Percentiles rank a stretch among this genome's conserved stretches.
Evolutionary conservation across 2,329 filamentous ascomycete species (phyloP).

Genomic region (Colletotrichum limetticola): DNA sequence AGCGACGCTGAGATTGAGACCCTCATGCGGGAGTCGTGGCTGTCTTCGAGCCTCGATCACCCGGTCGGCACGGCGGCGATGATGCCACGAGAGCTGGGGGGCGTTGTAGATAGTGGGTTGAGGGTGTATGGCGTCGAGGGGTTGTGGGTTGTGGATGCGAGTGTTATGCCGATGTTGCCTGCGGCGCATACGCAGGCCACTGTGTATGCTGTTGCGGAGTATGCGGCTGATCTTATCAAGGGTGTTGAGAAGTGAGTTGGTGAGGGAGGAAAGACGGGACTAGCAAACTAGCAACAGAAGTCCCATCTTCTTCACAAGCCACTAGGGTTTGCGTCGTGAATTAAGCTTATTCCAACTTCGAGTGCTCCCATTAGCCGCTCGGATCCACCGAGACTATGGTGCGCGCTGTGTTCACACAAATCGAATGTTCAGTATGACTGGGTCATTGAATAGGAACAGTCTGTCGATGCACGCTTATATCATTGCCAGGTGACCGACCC

Average conservation of each 20-base stretch:
- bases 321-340: not conserved
- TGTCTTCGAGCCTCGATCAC: constrained; percentile 38
- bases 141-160: constrained; percentile 49
- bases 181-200: constrained; percentile 45
- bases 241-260: not conserved
- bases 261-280: not conserved
- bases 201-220: constrained; percentile 45
- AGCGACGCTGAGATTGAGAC: constrained; percentile 38
- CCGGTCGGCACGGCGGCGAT: constrained; percentile 45
- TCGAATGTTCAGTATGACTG: no score
- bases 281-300: not conserved
- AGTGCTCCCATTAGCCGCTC: not conserved
- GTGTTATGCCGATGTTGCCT: constrained; percentile 46
- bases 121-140: constrained; percentile 47
- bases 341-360: not conserved
- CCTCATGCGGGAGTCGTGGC: constrained; percentile 34
- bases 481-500: not conserved
- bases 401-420: not conserved
- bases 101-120: constrained; percentile 47
- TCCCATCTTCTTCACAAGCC: no score
- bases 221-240: constrained; percentile 45
- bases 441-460: no score
- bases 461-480: not conserved
- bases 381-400: not conserved
- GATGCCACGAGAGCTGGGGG: constrained; percentile 45